These are phyloP conservation scores for Cyberlindnera petersonii DNA, from an alignment of 805 yeast genomes.

Conservation along the genomic window DNA sequence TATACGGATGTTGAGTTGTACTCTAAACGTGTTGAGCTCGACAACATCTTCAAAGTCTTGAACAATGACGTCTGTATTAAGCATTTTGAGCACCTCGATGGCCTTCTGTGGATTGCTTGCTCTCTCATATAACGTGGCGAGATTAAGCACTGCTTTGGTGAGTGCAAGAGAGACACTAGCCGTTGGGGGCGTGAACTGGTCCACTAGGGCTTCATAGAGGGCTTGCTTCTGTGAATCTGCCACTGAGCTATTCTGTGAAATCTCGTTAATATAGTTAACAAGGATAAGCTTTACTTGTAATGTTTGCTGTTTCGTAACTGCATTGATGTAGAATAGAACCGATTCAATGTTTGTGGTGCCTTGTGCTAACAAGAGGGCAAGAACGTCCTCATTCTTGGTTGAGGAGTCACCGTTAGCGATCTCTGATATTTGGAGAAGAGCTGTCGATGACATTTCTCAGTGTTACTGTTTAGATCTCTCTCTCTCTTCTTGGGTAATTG, in stretches of 20 bases:
- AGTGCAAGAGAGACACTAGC: slow-evolving; percentile 12
- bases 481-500: too few species aligned
- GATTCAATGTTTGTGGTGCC: slow-evolving; percentile 6
- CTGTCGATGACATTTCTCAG: slow-evolving; percentile 21
- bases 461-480: neutral
- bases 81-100: slow-evolving; percentile 8
- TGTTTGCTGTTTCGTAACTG: slow-evolving; percentile 21
- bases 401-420: slow-evolving; percentile 14
- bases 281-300: slow-evolving; percentile 20
- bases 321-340: slow-evolving; percentile 11
- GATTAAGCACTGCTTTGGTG: slow-evolving; percentile 12
- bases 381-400: slow-evolving; percentile 17
- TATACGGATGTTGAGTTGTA: slow-evolving; percentile 19
- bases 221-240: neutral
- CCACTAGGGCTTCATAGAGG: slow-evolving; percentile 12
- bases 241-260: neutral
- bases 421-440: slow-evolving; percentile 12
- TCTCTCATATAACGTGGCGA: slow-evolving; percentile 15
- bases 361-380: slow-evolving; percentile 6
- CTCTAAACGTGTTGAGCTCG: slow-evolving; percentile 15
- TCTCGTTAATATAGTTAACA: slow-evolving; percentile 7
- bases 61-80: slow-evolving; percentile 17
- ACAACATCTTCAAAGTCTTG: slow-evolving; percentile 16
- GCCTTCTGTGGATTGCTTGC: slow-evolving; percentile 6
- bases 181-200: slow-evolving; percentile 22